These are phyloP conservation scores for Chaetomiaceae sp. DNA, from an alignment of 2,329 filamentous ascomycete species.

Conservation along the genomic window DNA sequence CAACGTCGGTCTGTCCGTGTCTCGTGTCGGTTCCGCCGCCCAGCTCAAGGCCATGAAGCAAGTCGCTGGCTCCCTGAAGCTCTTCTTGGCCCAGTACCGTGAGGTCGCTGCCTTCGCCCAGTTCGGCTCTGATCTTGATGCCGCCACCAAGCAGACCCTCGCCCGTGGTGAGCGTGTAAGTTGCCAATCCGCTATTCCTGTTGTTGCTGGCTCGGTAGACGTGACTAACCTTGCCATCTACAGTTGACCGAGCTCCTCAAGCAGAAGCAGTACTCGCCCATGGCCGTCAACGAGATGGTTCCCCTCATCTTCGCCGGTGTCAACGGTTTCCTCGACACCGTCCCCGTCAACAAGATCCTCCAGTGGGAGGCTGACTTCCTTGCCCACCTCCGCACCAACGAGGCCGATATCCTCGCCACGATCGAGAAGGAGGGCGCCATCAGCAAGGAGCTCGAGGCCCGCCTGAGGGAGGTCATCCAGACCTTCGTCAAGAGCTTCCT, in stretches of 20 bases:
- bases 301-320: slow-evolving; percentile 99
- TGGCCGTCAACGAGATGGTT: slow-evolving; percentile 99
- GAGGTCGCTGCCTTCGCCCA: slow-evolving; percentile 99
- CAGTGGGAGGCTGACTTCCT: slow-evolving; percentile 95
- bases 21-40: slow-evolving; percentile 98
- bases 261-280: slow-evolving; percentile 99
- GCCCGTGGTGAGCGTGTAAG: slow-evolving; percentile 94
- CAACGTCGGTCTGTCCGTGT: slow-evolving; percentile 99
- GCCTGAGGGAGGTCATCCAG: slow-evolving; percentile 69
- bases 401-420: slow-evolving; percentile 73
- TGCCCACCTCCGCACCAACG: slow-evolving; percentile 84
- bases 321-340: slow-evolving; percentile 85
- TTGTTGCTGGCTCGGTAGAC: not conserved
- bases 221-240: slow-evolving; percentile 28
- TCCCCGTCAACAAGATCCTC: slow-evolving; percentile 89
- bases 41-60: slow-evolving; percentile 99
- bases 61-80: slow-evolving; percentile 98
- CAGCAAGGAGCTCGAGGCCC: slow-evolving; percentile 88
- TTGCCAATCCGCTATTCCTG: slow-evolving; percentile 24
- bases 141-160: slow-evolving; percentile 97
- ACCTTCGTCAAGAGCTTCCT: slow-evolving; percentile 93
- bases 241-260: slow-evolving; percentile 93
- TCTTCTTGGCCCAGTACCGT: slow-evolving; percentile 99
- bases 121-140: slow-evolving; percentile 99
- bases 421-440: slow-evolving; percentile 95